Base-by-base conservation (phyloP, 257 asterid species). In the Solanum rostratum region DNA sequence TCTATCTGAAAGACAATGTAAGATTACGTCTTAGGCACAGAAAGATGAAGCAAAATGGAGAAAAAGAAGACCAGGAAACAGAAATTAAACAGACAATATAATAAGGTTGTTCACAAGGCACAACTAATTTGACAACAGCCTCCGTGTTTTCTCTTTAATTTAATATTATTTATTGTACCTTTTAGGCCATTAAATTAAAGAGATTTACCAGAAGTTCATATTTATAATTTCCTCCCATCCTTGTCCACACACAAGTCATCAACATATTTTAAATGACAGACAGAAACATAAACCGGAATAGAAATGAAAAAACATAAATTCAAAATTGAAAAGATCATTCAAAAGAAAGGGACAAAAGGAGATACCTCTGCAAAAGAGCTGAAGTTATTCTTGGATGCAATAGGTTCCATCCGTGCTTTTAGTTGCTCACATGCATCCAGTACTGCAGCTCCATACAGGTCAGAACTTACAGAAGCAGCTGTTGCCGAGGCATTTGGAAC, bases 401-500 rank as follows among this genome's bases (percentile, higher is more conserved):
- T 79, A 53, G 97, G 94, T 88, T 93, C 92, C 97, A 96, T 93
- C 78, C 98, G 91, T 83, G 97, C 94, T 90, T 93, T 96, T 85
- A 96, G 91, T 90, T 96, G 98, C 84, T 95, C 94, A 81, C 99
- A 95, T 29, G 99, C 99, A 89, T 95, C 98, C 82, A 96, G 87
- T 87, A 96, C 99, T 83, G 99, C 99, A 6, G 98, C 98, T 62
- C 99, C 99, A 86, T 96, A 96, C 74, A 92, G 81, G 89, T 96
- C 99, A 79, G 99, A 96, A 87, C 99, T 96, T 76, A 98, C 98
- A 87, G 99, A 96, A 90, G 99, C 99, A 81, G 99, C 99, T 8
- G 99, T 96, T 29, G 99, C 98, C 6, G 99, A 95, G 46, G 99
- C 92, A 92, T 96, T 96, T 19, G 99, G 99, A 76, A 96, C 98